phyloP scores from a whole-genome alignment of 164 flowering plant species.

The Tetracentron sinense region DNA sequence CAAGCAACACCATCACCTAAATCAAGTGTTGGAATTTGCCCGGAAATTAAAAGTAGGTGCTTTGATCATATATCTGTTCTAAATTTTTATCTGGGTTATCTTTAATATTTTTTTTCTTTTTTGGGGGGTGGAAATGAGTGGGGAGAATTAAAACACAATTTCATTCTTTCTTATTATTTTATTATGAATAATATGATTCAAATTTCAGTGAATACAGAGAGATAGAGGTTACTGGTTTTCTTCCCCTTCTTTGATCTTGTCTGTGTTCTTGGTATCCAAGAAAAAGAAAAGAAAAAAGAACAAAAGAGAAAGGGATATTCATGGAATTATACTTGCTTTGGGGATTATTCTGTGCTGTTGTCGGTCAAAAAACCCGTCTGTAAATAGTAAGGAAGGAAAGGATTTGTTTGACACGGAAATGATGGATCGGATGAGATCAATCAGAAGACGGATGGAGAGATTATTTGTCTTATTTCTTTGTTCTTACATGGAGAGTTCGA shows the following conservation, averaged over 20 bases:
- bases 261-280: no score
- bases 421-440: background rate
- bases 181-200: conserved; percentile 15
- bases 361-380: background rate
- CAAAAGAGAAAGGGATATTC: background rate
- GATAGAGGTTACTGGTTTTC: background rate
- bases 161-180: conserved; percentile 18
- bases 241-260: no score
- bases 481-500: no score
- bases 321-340: no score
- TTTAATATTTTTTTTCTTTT: background rate
- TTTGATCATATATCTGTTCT: background rate
- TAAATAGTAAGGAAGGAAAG: background rate
- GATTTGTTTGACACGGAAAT: background rate
- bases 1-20: conserved; percentile 27
- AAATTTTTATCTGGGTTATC: conserved; percentile 3
- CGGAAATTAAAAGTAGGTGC: conserved; percentile 11
- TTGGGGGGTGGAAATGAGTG: background rate
- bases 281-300: background rate
- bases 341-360: no score
- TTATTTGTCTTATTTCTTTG: background rate
- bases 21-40: conserved; percentile 17
- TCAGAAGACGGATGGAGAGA: no score
- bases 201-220: conserved; percentile 7
- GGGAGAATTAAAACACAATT: conserved; percentile 6